Evolutionary conservation across 768 basidiomycete genomes (phyloP).

Genomic region (Gautieria morchelliformis): DNA sequence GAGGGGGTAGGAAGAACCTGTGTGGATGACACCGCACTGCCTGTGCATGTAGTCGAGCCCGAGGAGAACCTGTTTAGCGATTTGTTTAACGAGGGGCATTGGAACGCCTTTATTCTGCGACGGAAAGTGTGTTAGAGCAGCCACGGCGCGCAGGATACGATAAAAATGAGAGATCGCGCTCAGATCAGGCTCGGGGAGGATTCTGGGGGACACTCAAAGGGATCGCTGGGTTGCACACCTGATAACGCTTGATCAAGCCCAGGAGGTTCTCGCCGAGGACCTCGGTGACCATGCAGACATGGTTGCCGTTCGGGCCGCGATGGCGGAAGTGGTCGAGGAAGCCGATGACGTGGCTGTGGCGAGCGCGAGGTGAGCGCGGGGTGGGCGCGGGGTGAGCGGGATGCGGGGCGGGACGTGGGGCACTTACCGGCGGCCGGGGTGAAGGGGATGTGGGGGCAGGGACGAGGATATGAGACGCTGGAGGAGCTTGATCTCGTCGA

Average conservation of each 20-base stretch:
- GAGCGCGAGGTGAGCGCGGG: constrained; percentile 60
- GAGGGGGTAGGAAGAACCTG: neutral
- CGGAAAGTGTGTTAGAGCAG: neutral
- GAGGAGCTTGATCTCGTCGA: constrained; percentile 97
- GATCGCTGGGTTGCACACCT: constrained; percentile 22
- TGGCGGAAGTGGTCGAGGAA: constrained; percentile 97
- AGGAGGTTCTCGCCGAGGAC: constrained; percentile 95
- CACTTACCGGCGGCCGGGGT: constrained; percentile 33
- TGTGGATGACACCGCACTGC: constrained; percentile 66
- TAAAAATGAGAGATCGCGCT: no score
- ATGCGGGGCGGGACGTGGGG: constrained; percentile 40
- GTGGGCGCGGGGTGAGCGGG: constrained; percentile 74
- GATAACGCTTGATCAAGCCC: constrained; percentile 94
- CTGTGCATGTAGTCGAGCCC: constrained; percentile 98
- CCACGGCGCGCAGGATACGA: neutral
- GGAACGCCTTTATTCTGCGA: constrained; percentile 9
- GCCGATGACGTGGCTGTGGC: constrained; percentile 78
- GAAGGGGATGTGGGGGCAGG: constrained; percentile 42
- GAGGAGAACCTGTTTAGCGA: constrained; percentile 91
- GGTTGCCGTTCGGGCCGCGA: constrained; percentile 91
- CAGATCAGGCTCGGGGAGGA: no score
- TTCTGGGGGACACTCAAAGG: no score
- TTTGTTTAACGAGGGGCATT: constrained; percentile 49
- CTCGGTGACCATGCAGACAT: constrained; percentile 99
- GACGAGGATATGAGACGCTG: constrained; percentile 86